phyloP scores from a whole-genome alignment of 2,329 filamentous ascomycete genomes.

The Chaetomiaceae sp. region DNA sequence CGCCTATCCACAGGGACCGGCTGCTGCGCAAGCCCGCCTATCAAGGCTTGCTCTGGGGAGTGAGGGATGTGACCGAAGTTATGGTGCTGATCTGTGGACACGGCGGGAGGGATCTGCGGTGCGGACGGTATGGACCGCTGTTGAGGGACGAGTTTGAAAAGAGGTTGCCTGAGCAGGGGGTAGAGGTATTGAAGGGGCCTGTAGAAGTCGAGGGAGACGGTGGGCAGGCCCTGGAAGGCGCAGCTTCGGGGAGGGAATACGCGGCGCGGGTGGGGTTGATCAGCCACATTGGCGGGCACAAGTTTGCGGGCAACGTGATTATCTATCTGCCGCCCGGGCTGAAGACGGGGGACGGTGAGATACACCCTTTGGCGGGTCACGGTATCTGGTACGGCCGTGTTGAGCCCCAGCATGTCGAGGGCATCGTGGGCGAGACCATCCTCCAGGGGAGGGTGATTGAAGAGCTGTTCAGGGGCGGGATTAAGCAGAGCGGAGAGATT shows the following conservation, averaged over 20 bases:
- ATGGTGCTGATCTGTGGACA: conserved; percentile 88
- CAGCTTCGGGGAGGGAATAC: conserved; percentile 17
- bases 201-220: conserved; percentile 37
- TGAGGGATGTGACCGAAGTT: conserved; percentile 60
- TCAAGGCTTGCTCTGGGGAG: conserved; percentile 48
- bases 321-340: conserved; percentile 64
- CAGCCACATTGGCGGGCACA: conserved; percentile 79
- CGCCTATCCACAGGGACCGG: conserved; percentile 52
- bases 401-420: conserved; percentile 69
- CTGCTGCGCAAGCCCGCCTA: conserved; percentile 48
- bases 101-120: conserved; percentile 72
- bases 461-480: conserved; percentile 68
- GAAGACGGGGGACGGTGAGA: conserved; percentile 35
- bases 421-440: conserved; percentile 68
- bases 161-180: conserved; percentile 47
- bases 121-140: conserved; percentile 73
- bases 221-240: conserved; percentile 15
- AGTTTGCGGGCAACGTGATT: conserved; percentile 81
- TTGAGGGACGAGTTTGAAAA: conserved; percentile 65
- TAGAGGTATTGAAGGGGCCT: conserved; percentile 44
- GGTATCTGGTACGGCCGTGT: conserved; percentile 82
- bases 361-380: conserved; percentile 60
- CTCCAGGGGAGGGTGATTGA: conserved; percentile 60
- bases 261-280: conserved; percentile 63
- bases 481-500: conserved; percentile 51